phyloP scores from a whole-genome alignment of 495 filamentous ascomycete genomes.

The Rhypophila decipiens region DNA sequence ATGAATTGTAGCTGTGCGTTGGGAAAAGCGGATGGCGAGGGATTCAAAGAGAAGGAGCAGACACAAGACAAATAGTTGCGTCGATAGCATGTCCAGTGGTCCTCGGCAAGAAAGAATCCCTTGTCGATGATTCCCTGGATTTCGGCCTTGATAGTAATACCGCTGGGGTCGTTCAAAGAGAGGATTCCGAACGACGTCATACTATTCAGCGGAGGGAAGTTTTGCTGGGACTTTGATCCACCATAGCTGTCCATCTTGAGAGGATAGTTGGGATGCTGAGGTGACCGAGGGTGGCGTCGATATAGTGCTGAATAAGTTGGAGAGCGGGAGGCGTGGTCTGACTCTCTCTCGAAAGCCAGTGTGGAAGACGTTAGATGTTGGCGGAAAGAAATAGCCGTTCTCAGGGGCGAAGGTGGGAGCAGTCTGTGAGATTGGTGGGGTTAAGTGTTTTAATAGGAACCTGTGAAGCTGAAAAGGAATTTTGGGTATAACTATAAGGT shows the following conservation, averaged over 20 bases:
- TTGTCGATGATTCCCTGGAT: slow-evolving; percentile 86
- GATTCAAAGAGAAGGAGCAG: slow-evolving; percentile 69
- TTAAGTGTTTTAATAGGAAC: slow-evolving; percentile 39
- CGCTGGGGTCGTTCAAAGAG: slow-evolving; percentile 50
- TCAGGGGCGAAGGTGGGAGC: slow-evolving; percentile 41
- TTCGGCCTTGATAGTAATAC: slow-evolving; percentile 56
- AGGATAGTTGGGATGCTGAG: slow-evolving; percentile 38
- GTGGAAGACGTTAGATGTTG: slow-evolving; percentile 41
- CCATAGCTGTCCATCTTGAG: slow-evolving; percentile 43
- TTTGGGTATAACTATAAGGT: slow-evolving; percentile 37
- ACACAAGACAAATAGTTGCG: slow-evolving; percentile 90
- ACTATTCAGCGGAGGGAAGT: slow-evolving; percentile 52
- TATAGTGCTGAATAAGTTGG: slow-evolving; percentile 40
- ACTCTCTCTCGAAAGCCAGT: slow-evolving; percentile 39
- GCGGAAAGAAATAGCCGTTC: slow-evolving; percentile 34
- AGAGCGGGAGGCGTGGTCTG: slow-evolving; percentile 43
- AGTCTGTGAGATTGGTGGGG: slow-evolving; percentile 37
- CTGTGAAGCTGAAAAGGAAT: slow-evolving; percentile 41
- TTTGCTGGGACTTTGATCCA: slow-evolving; percentile 33
- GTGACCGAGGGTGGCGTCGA: slow-evolving; percentile 46
- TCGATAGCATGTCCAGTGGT: slow-evolving; percentile 93
- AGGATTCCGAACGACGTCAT: slow-evolving; percentile 56
- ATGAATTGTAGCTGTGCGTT: slow-evolving; percentile 34
- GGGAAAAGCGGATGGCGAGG: slow-evolving; percentile 31
- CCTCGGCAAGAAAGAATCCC: slow-evolving; percentile 80